Evolutionary conservation across 345 rosid species (phyloP).

Genomic region (Viola odorata): DNA sequence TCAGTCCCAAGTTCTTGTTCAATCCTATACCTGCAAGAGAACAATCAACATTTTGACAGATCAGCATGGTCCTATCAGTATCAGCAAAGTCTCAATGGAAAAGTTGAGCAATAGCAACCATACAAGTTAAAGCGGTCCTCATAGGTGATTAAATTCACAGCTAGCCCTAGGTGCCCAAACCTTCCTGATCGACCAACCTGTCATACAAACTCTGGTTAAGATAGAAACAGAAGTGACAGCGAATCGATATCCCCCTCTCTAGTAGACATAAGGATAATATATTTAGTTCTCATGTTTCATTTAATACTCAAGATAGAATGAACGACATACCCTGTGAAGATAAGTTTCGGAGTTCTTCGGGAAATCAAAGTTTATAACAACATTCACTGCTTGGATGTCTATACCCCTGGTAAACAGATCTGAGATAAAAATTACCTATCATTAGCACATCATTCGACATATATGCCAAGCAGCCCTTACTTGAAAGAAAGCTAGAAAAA

Average conservation of each 20-base stretch:
- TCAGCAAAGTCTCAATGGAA: neutral
- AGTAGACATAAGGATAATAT: neutral
- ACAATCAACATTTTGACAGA: neutral
- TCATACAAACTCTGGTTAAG: neutral
- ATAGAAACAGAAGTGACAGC: no score
- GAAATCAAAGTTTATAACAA: constrained; percentile 94
- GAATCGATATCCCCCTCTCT: no score
- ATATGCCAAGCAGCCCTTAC: neutral
- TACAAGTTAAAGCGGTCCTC: constrained; percentile 99
- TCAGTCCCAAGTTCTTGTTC: constrained; percentile 99
- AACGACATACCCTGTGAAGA: constrained; percentile 82
- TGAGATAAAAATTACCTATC: constrained; percentile 22
- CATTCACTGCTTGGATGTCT: constrained; percentile 99
- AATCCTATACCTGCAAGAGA: constrained; percentile 81
- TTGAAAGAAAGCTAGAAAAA: neutral
- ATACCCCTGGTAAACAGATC: constrained; percentile 98
- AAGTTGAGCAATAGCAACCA: constrained; percentile 9
- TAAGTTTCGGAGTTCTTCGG: constrained; percentile 96
- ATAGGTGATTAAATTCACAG: constrained; percentile 96
- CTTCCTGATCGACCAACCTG: constrained; percentile 99
- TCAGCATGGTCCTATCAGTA: constrained; percentile 2
- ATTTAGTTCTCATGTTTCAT: neutral
- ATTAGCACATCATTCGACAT: neutral
- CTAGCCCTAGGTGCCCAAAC: constrained; percentile 99
- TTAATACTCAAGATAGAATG: no score